phyloP scores from a whole-genome alignment of 2,329 filamentous ascomycete species.

The Pyrenophora tritici-repentis region DNA sequence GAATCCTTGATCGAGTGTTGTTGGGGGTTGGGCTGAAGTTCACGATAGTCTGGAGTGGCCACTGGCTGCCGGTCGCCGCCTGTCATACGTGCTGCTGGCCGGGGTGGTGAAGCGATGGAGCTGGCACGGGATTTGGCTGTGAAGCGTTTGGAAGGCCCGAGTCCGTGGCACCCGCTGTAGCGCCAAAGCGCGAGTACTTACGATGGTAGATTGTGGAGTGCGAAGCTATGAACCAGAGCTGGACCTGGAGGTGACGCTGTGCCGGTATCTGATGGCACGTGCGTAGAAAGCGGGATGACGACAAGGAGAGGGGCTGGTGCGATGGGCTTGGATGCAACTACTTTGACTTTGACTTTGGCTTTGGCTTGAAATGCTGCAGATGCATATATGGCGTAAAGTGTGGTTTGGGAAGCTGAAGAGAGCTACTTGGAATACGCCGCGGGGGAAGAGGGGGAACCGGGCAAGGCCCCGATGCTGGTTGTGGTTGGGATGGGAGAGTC shows the following conservation, averaged over 20 bases:
- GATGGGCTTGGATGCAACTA: not conserved
- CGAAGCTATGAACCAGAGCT: conserved; percentile 9
- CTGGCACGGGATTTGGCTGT: conserved; percentile 4
- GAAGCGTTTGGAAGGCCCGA: not conserved
- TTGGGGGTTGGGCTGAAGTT: conserved; percentile 7
- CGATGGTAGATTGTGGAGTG: conserved; percentile 11
- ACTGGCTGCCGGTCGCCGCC: conserved; percentile 14
- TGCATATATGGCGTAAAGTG: too few relatives aligned
- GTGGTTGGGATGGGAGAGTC: too few relatives aligned
- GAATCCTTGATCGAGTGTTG: conserved; percentile 6
- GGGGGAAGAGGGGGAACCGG: too few relatives aligned
- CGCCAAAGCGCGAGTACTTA: conserved; percentile 17
- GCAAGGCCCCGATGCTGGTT: too few relatives aligned
- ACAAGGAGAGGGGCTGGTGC: conserved; percentile 1
- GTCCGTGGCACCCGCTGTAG: conserved; percentile 11
- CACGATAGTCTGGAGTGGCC: conserved; percentile 13
- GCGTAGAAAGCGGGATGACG: conserved; percentile 20
- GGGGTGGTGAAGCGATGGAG: conserved; percentile 2
- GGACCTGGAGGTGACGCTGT: conserved; percentile 19
- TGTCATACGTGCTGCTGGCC: conserved; percentile 15
- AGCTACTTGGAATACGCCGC: too few relatives aligned
- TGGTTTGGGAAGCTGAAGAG: too few relatives aligned
- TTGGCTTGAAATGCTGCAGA: not conserved
- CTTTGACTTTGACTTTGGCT: not conserved
- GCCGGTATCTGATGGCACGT: conserved; percentile 22